Evolutionary conservation across 2,329 filamentous ascomycete species (phyloP).

Genomic region (Lasiodiplodia theobromae): DNA sequence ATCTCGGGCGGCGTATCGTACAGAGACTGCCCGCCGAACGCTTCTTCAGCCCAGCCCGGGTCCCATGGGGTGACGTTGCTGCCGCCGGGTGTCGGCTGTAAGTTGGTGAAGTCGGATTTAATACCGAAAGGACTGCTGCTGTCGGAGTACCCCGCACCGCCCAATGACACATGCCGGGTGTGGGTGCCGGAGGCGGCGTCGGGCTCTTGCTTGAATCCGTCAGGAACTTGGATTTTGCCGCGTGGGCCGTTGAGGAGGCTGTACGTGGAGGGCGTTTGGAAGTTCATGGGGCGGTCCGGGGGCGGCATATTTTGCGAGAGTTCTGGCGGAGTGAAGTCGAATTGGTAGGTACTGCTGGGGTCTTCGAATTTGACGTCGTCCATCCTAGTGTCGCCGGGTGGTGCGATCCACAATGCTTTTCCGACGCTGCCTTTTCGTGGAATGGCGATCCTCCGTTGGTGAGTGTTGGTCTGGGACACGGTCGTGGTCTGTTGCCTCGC

Average conservation of each 20-base stretch:
- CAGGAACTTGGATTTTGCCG: not conserved
- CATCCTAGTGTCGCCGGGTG: not conserved
- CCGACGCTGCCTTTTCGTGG: not conserved
- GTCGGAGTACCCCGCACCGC: not conserved
- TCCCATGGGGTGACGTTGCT: conserved; percentile 9
- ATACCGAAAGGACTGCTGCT: not conserved
- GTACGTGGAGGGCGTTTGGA: not conserved
- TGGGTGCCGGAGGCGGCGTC: not conserved
- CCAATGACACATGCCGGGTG: conserved; percentile 3
- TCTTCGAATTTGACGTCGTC: not conserved
- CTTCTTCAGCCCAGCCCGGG: conserved; percentile 15
- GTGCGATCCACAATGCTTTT: too few species aligned
- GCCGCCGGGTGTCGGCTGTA: not conserved
- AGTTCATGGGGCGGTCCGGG: not conserved
- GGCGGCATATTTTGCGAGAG: not conserved
- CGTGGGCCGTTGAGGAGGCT: not conserved
- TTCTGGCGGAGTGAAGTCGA: not conserved
- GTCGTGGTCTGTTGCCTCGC: not conserved
- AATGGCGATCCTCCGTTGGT: not conserved
- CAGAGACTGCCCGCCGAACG: conserved; percentile 7
- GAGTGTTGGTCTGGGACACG: too few species aligned
- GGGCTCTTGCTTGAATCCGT: not conserved
- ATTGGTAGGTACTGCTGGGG: not conserved
- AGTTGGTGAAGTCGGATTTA: not conserved
- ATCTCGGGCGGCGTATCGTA: not conserved